Conservation (phyloP, 2,329 filamentous ascomycete genomes). For the Phialophora expanda region DNA sequence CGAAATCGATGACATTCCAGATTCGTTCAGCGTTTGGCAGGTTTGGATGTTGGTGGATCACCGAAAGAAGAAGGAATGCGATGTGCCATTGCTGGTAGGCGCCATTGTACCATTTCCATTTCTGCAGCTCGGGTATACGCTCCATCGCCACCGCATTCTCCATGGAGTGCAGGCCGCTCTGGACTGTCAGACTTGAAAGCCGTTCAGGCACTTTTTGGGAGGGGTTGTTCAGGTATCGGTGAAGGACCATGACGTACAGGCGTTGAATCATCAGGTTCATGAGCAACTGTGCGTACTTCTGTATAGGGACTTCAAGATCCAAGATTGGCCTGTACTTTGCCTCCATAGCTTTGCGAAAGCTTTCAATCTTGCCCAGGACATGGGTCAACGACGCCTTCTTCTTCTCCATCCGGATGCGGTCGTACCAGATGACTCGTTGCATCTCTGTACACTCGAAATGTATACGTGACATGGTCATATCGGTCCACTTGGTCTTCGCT, state of each 20-base stretch:
- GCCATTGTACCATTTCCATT: conserved; percentile 73
- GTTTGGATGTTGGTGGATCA: conserved; percentile 66
- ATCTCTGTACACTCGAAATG: conserved; percentile 76
- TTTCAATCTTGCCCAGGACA: conserved; percentile 70
- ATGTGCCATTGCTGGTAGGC: conserved; percentile 75
- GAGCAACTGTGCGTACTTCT: conserved; percentile 67
- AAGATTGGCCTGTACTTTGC: conserved; percentile 70
- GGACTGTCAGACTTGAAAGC: conserved; percentile 67
- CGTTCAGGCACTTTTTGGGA: conserved; percentile 53
- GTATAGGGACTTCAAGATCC: conserved; percentile 63
- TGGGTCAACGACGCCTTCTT: conserved; percentile 66
- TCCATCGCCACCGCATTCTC: conserved; percentile 63
- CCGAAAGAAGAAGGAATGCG: conserved; percentile 70
- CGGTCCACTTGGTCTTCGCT: conserved; percentile 63
- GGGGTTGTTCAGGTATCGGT: conserved; percentile 65
- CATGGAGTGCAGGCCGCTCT: conserved; percentile 61
- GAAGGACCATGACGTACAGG: conserved; percentile 69
- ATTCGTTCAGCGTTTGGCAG: conserved; percentile 67
- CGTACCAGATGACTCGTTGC: conserved; percentile 72
- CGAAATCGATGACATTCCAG: conserved; percentile 73
- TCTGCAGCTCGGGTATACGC: conserved; percentile 56
- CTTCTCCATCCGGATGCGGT: conserved; percentile 68
- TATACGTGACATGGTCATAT: conserved; percentile 70
- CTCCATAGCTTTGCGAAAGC: conserved; percentile 68
- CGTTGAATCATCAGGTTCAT: conserved; percentile 68